These are phyloP conservation scores for Populus alba DNA, from an alignment of 345 rosid species.

Conservation along the genomic window DNA sequence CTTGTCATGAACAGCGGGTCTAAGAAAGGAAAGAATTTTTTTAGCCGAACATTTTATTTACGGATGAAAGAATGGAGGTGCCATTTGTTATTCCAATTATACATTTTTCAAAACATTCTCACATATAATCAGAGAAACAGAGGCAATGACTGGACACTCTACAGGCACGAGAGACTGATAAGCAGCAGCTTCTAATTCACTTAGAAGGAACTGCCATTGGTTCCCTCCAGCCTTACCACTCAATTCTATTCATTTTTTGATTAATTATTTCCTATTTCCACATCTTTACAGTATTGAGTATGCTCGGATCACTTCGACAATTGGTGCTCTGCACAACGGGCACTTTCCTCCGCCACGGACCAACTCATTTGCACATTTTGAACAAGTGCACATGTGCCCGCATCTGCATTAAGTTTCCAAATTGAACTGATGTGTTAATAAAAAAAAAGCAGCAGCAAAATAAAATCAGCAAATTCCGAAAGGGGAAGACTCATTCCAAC, in stretches of 20 bases:
- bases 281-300: constrained; percentile 78
- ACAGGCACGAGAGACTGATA: constrained; percentile 5
- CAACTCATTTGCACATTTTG: constrained; percentile 89
- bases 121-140: constrained; percentile 43
- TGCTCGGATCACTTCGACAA: constrained; percentile 89
- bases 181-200: constrained; percentile 13
- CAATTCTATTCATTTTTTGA: constrained; percentile 19
- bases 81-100: constrained; percentile 51
- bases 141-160: constrained; percentile 27
- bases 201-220: constrained; percentile 5
- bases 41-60: constrained; percentile 37
- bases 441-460: background rate
- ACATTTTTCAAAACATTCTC: constrained; percentile 30
- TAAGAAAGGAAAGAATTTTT: constrained; percentile 9
- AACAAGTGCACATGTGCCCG: constrained; percentile 99
- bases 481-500: background rate
- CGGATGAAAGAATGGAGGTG: constrained; percentile 38
- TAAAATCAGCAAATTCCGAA: background rate
- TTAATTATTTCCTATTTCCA: constrained; percentile 6
- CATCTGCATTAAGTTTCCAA: constrained; percentile 50
- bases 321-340: constrained; percentile 94
- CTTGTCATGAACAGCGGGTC: background rate
- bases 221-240: constrained; percentile 18
- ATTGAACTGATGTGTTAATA: background rate
- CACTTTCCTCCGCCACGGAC: constrained; percentile 90